These are phyloP conservation scores for Sporisorium iseilematis-ciliati DNA, from an alignment of 1,284 basidiomycete species.

Conservation along the genomic window DNA sequence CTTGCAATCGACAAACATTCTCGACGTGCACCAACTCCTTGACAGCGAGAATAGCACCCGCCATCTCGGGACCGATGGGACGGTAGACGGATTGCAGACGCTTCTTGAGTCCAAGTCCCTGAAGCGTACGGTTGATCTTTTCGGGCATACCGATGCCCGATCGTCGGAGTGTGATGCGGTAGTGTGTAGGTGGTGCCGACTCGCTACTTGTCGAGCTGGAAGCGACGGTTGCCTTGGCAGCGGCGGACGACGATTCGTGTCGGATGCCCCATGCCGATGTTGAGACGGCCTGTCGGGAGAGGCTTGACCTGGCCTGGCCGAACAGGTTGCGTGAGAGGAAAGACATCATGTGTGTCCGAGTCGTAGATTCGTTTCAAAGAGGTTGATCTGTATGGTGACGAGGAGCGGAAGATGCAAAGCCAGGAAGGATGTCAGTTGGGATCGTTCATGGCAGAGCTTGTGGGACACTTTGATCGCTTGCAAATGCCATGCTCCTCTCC, in stretches of 20 bases:
- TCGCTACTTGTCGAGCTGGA: conserved; percentile 24
- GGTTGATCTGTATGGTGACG: neutral
- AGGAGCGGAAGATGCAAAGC: neutral
- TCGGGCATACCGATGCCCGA: conserved; percentile 83
- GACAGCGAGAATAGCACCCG: conserved; percentile 83
- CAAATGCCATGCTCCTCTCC: conserved; percentile 1
- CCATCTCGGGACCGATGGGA: conserved; percentile 78
- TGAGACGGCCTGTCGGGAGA: conserved; percentile 23
- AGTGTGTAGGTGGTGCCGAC: conserved; percentile 75
- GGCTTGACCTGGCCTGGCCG: conserved; percentile 32
- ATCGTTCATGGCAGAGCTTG: neutral
- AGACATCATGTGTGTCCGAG: conserved; percentile 15
- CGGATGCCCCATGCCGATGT: conserved; percentile 44
- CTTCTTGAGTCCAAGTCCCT: conserved; percentile 81
- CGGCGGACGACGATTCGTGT: conserved; percentile 37
- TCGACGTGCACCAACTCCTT: conserved; percentile 89
- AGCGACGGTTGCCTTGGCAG: conserved; percentile 25
- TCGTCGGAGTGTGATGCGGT: conserved; percentile 83
- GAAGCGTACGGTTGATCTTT: conserved; percentile 79
- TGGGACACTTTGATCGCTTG: neutral
- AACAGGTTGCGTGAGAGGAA: conserved; percentile 43
- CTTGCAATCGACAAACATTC: conserved; percentile 75
- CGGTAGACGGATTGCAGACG: conserved; percentile 86
- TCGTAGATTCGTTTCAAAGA: conserved; percentile 2
- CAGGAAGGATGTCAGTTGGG: conserved; percentile 9